These are phyloP conservation scores for Pholiota molesta DNA, from an alignment of 768 basidiomycete species.

Conservation along the genomic window DNA sequence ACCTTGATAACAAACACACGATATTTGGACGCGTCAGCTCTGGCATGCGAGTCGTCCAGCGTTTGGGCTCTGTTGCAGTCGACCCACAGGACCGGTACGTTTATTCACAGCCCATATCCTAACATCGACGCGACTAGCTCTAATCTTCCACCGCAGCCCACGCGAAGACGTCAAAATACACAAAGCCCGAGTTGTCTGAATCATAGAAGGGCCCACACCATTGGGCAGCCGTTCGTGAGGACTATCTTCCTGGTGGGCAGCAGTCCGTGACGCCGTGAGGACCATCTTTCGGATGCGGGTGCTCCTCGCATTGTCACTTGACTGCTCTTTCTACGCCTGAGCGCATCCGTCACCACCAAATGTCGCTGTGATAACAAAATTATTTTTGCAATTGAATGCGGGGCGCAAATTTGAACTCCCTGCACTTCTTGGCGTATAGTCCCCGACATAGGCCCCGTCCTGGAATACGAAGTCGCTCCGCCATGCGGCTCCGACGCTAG, in stretches of 20 bases:
- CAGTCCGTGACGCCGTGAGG: not conserved
- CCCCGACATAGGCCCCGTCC: slow-evolving; percentile 19
- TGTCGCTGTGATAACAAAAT: slow-evolving; percentile 7
- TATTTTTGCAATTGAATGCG: slow-evolving; percentile 21
- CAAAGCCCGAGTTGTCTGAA: slow-evolving; percentile 57
- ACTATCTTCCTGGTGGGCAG: not conserved
- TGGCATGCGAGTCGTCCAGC: slow-evolving; percentile 92
- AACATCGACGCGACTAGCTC: not conserved
- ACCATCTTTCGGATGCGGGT: slow-evolving; percentile 5
- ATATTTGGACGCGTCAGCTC: slow-evolving; percentile 89
- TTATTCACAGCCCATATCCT: slow-evolving; percentile 5
- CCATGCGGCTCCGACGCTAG: slow-evolving; percentile 22
- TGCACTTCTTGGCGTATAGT: slow-evolving; percentile 13
- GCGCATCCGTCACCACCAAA: not conserved
- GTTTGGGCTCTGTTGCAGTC: slow-evolving; percentile 88
- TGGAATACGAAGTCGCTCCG: slow-evolving; percentile 5
- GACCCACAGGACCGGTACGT: slow-evolving; percentile 86
- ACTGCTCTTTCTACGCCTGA: slow-evolving; percentile 1
- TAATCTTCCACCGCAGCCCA: slow-evolving; percentile 40
- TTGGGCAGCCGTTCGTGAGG: slow-evolving; percentile 3
- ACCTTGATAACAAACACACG: slow-evolving; percentile 82
- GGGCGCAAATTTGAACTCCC: slow-evolving; percentile 10
- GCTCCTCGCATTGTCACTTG: slow-evolving; percentile 9
- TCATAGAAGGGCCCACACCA: not conserved
- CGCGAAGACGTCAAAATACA: slow-evolving; percentile 89